Conservation (phyloP, 495 filamentous ascomycete species). For the Lichenothelia convexa region DNA sequence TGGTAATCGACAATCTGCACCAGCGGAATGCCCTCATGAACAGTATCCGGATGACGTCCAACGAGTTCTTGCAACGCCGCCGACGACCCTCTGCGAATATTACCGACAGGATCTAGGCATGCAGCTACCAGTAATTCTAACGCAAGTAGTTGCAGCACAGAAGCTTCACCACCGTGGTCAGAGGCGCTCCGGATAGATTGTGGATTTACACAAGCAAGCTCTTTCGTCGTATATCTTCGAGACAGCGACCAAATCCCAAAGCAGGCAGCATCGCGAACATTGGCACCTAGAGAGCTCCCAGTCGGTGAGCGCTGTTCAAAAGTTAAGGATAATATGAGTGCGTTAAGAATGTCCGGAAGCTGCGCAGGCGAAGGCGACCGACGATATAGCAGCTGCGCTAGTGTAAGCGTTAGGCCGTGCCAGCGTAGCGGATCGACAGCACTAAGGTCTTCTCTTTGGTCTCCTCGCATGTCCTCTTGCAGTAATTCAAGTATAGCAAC, state of each 20-base stretch:
- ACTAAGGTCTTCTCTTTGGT: slow-evolving; percentile 42
- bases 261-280: slow-evolving; percentile 90
- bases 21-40: slow-evolving; percentile 60
- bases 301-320: slow-evolving; percentile 75
- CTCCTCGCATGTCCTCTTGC: slow-evolving; percentile 50
- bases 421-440: slow-evolving; percentile 65
- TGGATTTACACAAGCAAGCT: slow-evolving; percentile 44
- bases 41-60: slow-evolving; percentile 72
- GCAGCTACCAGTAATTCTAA: slow-evolving; percentile 63
- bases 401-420: slow-evolving; percentile 78
- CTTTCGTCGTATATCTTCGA: slow-evolving; percentile 63
- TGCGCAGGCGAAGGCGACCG: slow-evolving; percentile 48
- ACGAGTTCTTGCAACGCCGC: slow-evolving; percentile 90
- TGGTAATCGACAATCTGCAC: slow-evolving; percentile 89
- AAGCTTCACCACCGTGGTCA: slow-evolving; percentile 11
- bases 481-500: slow-evolving; percentile 63
- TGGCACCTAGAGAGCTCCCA: slow-evolving; percentile 68
- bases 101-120: slow-evolving; percentile 76
- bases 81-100: slow-evolving; percentile 79
- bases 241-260: slow-evolving; percentile 91
- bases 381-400: slow-evolving; percentile 70
- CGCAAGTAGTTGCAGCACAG: slow-evolving; percentile 58
- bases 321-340: slow-evolving; percentile 51
- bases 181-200: slow-evolving; percentile 8
- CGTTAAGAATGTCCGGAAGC: slow-evolving; percentile 49